Conservation (phyloP, 228 moss, liverwort and hornwort genomes). For the Sphagnum magellanicum region DNA sequence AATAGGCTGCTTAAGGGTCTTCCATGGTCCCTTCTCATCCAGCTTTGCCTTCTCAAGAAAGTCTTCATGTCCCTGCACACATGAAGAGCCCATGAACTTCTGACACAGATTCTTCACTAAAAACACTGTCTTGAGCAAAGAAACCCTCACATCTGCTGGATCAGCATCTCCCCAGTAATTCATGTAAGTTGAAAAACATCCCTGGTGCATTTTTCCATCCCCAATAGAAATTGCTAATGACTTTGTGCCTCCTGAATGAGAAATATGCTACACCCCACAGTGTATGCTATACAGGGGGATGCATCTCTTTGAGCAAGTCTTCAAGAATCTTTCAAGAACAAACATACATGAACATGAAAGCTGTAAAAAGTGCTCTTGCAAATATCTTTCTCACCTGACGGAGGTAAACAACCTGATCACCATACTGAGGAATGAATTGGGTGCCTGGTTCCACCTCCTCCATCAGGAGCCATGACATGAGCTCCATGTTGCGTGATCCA, state of each 20-base stretch:
- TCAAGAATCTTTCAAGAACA: neutral
- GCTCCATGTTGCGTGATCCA: constrained; percentile 24
- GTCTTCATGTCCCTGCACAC: constrained; percentile 74
- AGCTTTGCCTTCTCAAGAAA: constrained; percentile 41
- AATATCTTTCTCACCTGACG: constrained; percentile 55
- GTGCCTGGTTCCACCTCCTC: constrained; percentile 78
- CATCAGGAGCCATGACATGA: constrained; percentile 68
- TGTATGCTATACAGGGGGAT: neutral
- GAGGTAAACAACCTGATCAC: constrained; percentile 86
- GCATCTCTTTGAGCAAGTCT: neutral
- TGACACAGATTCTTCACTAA: too few relatives aligned
- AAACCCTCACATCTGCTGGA: too few relatives aligned
- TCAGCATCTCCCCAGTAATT: too few relatives aligned
- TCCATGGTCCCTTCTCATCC: constrained; percentile 80
- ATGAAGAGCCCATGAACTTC: neutral
- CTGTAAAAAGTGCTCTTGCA: neutral
- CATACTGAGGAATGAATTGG: constrained; percentile 89
- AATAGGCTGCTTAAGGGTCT: constrained; percentile 21
- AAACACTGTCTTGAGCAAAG: too few relatives aligned
- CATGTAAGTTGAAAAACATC: too few relatives aligned
- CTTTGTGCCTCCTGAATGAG: too few relatives aligned
- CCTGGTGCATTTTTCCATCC: too few relatives aligned
- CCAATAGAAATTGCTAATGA: too few relatives aligned
- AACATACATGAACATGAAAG: neutral
- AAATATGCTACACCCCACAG: too few relatives aligned